A percentile compares a stretch with the other conserved stretches of the same genome.
These are phyloP conservation scores for Phytophthora gonapodyides DNA, from an alignment of 352 stramenopile genomes.

Conservation along the genomic window DNA sequence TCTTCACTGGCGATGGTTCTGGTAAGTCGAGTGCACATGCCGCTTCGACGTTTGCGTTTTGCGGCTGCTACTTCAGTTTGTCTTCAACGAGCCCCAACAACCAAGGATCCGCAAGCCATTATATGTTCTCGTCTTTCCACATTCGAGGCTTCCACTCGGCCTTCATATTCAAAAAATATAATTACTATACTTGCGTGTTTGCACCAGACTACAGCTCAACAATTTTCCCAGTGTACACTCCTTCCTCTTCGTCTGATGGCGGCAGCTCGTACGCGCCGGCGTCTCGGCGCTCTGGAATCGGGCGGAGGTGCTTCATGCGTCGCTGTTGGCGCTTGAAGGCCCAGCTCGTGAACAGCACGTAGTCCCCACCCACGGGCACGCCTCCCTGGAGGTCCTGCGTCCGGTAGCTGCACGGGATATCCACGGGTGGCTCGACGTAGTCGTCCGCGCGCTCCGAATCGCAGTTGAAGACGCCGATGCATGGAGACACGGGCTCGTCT, in stretches of 20 bases:
- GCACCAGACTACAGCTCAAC: slow-evolving; percentile 21
- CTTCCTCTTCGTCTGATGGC: slow-evolving; percentile 7
- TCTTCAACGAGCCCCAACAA: too few relatives aligned
- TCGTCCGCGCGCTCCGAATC: slow-evolving; percentile 1
- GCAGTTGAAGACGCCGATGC: slow-evolving; percentile 7
- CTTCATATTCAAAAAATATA: slow-evolving; percentile 13
- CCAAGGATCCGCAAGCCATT: too few relatives aligned
- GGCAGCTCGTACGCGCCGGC: slow-evolving; percentile 2
- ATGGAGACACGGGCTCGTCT: slow-evolving; percentile 1
- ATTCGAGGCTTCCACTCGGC: slow-evolving; percentile 9
- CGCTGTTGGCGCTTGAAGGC: slow-evolving; percentile 35
- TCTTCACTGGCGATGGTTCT: too few relatives aligned
- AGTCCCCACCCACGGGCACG: slow-evolving; percentile 24
- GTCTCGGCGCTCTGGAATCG: slow-evolving; percentile 28
- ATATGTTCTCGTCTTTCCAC: too few relatives aligned
- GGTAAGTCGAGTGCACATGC: too few relatives aligned
- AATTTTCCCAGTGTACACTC: slow-evolving; percentile 25
- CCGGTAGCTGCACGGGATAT: slow-evolving; percentile 29
- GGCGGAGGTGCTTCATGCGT: slow-evolving; percentile 10
- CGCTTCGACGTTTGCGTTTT: too few relatives aligned
- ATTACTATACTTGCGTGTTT: slow-evolving; percentile 3
- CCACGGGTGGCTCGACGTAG: slow-evolving; percentile 32
- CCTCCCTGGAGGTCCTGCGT: slow-evolving; percentile 36
- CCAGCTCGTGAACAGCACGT: slow-evolving; percentile 34
- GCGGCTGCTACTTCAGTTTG: too few relatives aligned